These are phyloP conservation scores for Cystobasidium tubakii DNA, from an alignment of 768 basidiomycete species.

Conservation along the genomic window DNA sequence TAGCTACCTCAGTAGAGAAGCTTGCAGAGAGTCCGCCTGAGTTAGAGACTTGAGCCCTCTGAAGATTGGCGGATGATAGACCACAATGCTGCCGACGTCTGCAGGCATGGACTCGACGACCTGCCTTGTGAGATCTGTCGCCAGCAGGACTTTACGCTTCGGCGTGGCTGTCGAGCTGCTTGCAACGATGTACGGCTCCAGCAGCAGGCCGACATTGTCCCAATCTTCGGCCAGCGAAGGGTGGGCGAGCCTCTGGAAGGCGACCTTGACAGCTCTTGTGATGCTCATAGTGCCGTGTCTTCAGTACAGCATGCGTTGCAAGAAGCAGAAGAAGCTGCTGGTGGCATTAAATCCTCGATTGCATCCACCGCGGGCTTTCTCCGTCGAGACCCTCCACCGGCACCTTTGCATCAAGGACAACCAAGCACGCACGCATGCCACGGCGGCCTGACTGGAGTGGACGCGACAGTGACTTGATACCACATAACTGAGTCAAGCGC, in stretches of 20 bases:
- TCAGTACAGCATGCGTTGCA: neutral
- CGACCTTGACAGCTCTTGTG: constrained; percentile 30
- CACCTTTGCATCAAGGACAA: no score
- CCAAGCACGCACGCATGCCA: no score
- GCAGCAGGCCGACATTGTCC: constrained; percentile 33
- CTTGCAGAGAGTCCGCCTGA: constrained; percentile 68
- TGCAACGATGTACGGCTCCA: constrained; percentile 19
- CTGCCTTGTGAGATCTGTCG: constrained; percentile 48
- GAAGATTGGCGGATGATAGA: constrained; percentile 83
- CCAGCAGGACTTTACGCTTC: constrained; percentile 49
- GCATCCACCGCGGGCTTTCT: no score
- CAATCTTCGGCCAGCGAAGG: constrained; percentile 22
- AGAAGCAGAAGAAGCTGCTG: no score
- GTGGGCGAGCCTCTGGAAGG: constrained; percentile 24
- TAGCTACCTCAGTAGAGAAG: constrained; percentile 60
- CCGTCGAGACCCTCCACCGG: no score
- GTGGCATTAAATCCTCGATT: no score
- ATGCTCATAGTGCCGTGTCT: constrained; percentile 8
- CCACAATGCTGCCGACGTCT: constrained; percentile 54
- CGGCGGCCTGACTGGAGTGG: no score
- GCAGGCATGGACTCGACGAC: constrained; percentile 47
- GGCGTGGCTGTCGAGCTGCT: constrained; percentile 10
- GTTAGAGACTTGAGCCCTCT: constrained; percentile 67
- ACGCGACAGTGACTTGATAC: no score
- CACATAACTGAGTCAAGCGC: no score